A percentile compares a stretch with the other conserved stretches of the same genome.
These are phyloP conservation scores for Pseudozyma sp. DNA, from an alignment of 1,284 basidiomycete species.

Conservation along the genomic window DNA sequence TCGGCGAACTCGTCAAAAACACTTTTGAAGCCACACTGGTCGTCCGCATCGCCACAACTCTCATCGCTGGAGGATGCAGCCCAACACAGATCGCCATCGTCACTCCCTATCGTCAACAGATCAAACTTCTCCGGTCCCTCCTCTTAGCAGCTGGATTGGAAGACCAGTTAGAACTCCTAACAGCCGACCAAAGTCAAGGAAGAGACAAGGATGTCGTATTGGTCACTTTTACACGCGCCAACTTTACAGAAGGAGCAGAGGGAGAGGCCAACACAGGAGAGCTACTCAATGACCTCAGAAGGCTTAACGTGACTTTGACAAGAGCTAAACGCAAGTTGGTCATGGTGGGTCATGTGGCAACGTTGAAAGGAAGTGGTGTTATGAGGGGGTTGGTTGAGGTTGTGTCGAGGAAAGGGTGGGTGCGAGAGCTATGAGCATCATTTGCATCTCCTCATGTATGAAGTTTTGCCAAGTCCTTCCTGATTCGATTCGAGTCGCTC, in stretches of 20 bases:
- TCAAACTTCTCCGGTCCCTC: conserved; percentile 80
- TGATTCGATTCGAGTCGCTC: too few species aligned
- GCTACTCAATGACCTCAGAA: conserved; percentile 56
- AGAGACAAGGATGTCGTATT: conserved; percentile 75
- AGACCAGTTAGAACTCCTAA: conserved; percentile 81
- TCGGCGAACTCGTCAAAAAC: conserved; percentile 73
- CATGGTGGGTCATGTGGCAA: conserved; percentile 51
- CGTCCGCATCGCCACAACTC: conserved; percentile 76
- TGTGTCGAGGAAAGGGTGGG: conserved; percentile 6
- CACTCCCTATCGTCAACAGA: conserved; percentile 92
- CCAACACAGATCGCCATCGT: conserved; percentile 85
- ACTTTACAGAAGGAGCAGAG: conserved; percentile 4
- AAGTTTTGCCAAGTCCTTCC: too few species aligned
- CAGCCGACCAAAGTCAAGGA: conserved; percentile 94
- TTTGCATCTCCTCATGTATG: too few species aligned
- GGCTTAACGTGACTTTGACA: conserved; percentile 64
- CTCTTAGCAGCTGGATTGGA: not conserved
- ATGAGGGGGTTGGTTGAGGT: conserved; percentile 15
- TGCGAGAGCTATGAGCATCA: not conserved
- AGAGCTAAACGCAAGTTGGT: conserved; percentile 73
- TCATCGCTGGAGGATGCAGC: conserved; percentile 77
- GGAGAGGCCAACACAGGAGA: conserved; percentile 34
- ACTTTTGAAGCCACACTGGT: conserved; percentile 78
- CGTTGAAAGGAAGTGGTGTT: conserved; percentile 23
- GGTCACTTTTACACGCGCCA: conserved; percentile 60